Evolutionary conservation across 495 filamentous ascomycete genomes (phyloP), one percentile per base, ranked within the genome.

Genomic region (Podospora sp.): DNA sequence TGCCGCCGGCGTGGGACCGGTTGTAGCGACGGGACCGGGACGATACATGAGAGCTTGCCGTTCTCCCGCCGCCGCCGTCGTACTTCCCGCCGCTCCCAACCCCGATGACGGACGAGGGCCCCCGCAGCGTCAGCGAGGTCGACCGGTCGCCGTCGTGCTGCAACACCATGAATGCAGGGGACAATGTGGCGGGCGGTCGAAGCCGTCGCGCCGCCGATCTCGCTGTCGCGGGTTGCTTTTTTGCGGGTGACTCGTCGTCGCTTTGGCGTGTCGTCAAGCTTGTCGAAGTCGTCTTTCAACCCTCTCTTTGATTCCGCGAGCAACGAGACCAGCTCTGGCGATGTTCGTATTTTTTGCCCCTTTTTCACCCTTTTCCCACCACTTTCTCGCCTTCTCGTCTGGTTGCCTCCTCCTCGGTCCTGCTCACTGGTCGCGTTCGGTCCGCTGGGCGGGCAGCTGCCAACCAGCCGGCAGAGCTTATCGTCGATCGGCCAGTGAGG

Each of bases 1-100:
- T 81, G 69, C 91, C 91, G 49, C 93, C 93, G 76, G 90, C 87
- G 73, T 94, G 91, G 21, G 92, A 95, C 60, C 92, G 90, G 78
- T 88, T 87, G 65, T 90, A 89, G 56, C 92, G 88, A 71, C 92
- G 63, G 81, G 87, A 75, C 79, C 86, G 78, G 76, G 71, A 85
- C 73, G 69, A 90, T 81, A 66, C 90, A 92, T 60, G 87, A 79
- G 62, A 88, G 77, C 73, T 83, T 77, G 78, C 82, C 84, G 65
- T 56, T 22, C 66, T 50, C 83, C 78, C 66, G 22, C 46, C 46
- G 81, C 77, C 84, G 81, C 68, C 46, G 22, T 33, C 29, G 8
- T 33, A 33, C 8, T 33, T 33, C 29, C 63, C 59, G 58, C 68
- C 55, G 26, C 53, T 55, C 24, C 65, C 64, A 33, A 65, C 68